Percentiles rank a stretch among this genome's conserved stretches.
These are phyloP conservation scores for Cytidiella melzeri DNA, from an alignment of 768 basidiomycete species.

Conservation along the genomic window DNA sequence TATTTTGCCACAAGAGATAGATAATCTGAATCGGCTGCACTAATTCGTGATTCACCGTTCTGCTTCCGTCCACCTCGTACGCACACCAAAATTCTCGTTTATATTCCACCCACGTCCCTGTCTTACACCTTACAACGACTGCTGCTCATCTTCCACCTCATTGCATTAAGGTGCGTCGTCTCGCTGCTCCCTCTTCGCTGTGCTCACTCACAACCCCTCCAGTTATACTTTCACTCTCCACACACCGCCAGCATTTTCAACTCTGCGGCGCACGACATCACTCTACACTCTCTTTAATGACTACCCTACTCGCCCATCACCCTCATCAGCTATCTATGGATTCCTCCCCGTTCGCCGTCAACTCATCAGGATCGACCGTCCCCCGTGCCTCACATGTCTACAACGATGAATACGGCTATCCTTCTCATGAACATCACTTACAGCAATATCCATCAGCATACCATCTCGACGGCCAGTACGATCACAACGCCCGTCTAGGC, in stretches of 20 bases:
- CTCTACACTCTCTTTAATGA: constrained; percentile 9
- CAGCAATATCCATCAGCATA: constrained; percentile 3
- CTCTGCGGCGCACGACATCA: neutral
- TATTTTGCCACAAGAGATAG: neutral
- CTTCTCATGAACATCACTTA: neutral
- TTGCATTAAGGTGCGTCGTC: neutral
- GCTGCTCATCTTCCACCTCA: neutral
- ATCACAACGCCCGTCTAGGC: constrained; percentile 3
- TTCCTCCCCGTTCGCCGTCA: constrained; percentile 2
- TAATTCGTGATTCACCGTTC: neutral
- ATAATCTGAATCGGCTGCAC: neutral
- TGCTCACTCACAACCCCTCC: neutral
- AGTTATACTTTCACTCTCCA: neutral
- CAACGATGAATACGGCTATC: neutral
- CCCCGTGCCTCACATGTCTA: neutral
- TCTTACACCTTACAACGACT: neutral
- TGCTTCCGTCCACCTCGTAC: neutral
- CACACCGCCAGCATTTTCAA: neutral
- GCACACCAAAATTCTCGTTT: neutral
- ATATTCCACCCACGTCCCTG: neutral
- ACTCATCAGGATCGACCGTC: neutral
- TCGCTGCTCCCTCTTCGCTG: neutral
- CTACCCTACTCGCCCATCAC: constrained; percentile 7
- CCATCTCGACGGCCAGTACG: neutral
- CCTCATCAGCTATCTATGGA: constrained; percentile 5